A percentile compares a stretch with the other conserved stretches of the same genome.
Conservation (phyloP, 1,284 basidiomycete species). For the Puccinia hordei region DNA sequence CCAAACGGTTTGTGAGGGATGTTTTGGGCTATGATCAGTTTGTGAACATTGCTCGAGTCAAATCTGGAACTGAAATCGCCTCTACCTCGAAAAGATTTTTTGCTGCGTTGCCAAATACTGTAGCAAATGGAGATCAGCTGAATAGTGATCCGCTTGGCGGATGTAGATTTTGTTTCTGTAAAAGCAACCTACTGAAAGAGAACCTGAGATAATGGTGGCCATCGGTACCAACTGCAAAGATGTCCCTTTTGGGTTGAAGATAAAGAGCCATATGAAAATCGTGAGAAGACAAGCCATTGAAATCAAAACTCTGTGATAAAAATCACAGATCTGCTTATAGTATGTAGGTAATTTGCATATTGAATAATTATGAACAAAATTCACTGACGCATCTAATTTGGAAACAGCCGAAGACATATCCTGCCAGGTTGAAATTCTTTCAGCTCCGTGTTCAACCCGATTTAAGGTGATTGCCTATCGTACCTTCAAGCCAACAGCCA, state of each 20-base stretch:
- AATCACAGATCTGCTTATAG: not conserved
- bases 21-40: not conserved
- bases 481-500: conserved; percentile 70
- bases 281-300: conserved; percentile 67
- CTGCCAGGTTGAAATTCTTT: conserved; percentile 50
- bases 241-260: conserved; percentile 74
- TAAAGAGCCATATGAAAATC: conserved; percentile 73
- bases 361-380: not conserved
- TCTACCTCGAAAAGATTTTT: conserved; percentile 75
- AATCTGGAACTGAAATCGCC: not conserved
- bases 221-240: conserved; percentile 76
- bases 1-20: not conserved
- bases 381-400: conserved; percentile 66
- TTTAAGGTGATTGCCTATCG: not conserved
- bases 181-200: conserved; percentile 51
- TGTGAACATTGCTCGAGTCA: not conserved
- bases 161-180: not conserved
- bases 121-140: not conserved
- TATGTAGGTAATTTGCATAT: not conserved
- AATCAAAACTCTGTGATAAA: conserved; percentile 66
- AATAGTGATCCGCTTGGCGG: no score
- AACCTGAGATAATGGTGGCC: conserved; percentile 69
- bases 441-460: not conserved
- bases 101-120: conserved; percentile 73
- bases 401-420: conserved; percentile 66